A percentile compares a stretch with the other conserved stretches of the same genome.
phyloP scores from a whole-genome alignment of 2,329 filamentous ascomycete species.

The Colletotrichum musicola region DNA sequence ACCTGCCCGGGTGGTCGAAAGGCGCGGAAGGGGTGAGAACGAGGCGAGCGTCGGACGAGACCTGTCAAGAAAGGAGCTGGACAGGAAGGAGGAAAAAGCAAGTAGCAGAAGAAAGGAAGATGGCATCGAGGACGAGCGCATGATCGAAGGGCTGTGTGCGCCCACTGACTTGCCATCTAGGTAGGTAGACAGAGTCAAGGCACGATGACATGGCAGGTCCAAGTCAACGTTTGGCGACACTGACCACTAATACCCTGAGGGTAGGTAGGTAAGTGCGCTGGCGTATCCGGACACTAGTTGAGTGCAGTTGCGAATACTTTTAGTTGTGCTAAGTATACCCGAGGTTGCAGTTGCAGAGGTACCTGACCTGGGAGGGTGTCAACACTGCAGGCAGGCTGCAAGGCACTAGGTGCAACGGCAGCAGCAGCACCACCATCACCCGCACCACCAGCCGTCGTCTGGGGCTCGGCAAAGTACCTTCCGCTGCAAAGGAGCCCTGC shows the following conservation, averaged over 20 bases:
- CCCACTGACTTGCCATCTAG: not conserved
- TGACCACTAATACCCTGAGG: too few species aligned
- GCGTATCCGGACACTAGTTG: too few species aligned
- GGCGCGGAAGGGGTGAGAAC: not conserved
- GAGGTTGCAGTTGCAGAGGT: too few species aligned
- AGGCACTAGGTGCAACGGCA: conserved; percentile 6
- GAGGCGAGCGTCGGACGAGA: conserved; percentile 7
- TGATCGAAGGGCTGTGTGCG: not conserved
- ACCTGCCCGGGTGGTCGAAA: conserved; percentile 15
- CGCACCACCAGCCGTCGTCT: not conserved
- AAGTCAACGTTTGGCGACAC: too few species aligned
- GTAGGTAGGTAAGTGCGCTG: too few species aligned
- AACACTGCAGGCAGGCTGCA: conserved; percentile 2
- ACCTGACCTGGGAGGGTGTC: not conserved
- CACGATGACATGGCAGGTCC: not conserved
- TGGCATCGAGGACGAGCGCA: not conserved
- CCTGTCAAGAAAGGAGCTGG: not conserved
- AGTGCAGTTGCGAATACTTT: too few species aligned
- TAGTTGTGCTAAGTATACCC: too few species aligned
- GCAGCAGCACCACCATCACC: not conserved
- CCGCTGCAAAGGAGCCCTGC: not conserved
- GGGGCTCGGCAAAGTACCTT: not conserved
- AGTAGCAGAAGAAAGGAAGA: conserved; percentile 1
- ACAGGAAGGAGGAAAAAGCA: too few species aligned
- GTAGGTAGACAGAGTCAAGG: conserved; percentile 1